Conservation (phyloP, 768 basidiomycete species). For the Rhodotorula graminis region DNA sequence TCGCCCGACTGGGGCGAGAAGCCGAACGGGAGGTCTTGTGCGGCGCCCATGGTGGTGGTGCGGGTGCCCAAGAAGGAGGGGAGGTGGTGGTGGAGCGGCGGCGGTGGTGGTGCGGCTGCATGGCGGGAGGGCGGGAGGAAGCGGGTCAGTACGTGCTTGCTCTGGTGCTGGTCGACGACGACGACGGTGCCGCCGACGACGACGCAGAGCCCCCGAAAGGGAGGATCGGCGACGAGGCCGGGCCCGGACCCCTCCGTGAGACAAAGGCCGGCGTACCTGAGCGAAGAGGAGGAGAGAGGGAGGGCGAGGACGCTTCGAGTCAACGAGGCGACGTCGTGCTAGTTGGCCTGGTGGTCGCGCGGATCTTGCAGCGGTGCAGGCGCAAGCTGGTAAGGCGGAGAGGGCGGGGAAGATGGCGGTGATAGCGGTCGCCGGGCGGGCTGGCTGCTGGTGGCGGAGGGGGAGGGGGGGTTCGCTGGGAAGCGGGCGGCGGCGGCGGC, state of each 20-base stretch:
- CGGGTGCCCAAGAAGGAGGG: background rate
- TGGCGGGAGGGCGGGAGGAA: background rate
- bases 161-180: too few species aligned
- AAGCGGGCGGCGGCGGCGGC: too few species aligned
- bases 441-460: too few species aligned
- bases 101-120: background rate
- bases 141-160: background rate
- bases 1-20: slow-evolving; percentile 26
- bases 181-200: too few species aligned
- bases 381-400: too few species aligned
- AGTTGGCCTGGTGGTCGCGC: background rate
- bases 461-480: background rate
- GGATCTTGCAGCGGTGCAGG: background rate
- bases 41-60: slow-evolving; percentile 22
- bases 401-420: background rate
- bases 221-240: background rate
- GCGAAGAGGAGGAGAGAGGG: background rate
- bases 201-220: background rate
- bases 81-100: background rate
- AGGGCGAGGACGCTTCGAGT: background rate
- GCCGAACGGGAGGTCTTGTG: slow-evolving; percentile 31
- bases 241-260: background rate
- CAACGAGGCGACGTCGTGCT: background rate
- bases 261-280: background rate
- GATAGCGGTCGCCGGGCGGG: background rate